Evolutionary conservation across 345 rosid genomes (phyloP).

Genomic region (Clausena lansium): DNA sequence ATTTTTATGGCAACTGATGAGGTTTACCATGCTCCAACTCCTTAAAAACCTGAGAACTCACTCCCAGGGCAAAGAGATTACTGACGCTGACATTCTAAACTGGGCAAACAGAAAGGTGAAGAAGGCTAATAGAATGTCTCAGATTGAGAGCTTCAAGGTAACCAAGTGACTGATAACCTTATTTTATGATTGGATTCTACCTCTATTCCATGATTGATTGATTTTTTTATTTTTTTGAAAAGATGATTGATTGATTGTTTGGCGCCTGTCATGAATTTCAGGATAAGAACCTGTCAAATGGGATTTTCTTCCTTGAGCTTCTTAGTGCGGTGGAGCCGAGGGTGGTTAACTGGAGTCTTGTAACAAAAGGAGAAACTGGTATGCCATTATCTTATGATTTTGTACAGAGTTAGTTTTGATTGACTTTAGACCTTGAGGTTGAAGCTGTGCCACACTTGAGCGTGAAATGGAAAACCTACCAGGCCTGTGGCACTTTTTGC

Average conservation of each 20-base stretch:
- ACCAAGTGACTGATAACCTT: slow-evolving; percentile 6
- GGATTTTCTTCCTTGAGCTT: slow-evolving; percentile 90
- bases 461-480: not conserved
- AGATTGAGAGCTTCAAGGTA: slow-evolving; percentile 94
- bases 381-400: slow-evolving; percentile 4
- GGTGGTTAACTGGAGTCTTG: slow-evolving; percentile 90
- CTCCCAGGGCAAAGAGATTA: slow-evolving; percentile 91
- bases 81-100: slow-evolving; percentile 75
- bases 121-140: slow-evolving; percentile 62
- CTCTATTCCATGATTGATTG: not conserved
- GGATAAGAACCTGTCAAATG: slow-evolving; percentile 80
- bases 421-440: not conserved
- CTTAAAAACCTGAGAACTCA: slow-evolving; percentile 83
- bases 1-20: slow-evolving; percentile 93
- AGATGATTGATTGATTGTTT: slow-evolving; percentile 9
- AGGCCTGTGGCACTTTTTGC: not conserved
- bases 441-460: not conserved
- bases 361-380: slow-evolving; percentile 84
- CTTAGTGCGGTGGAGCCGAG: slow-evolving; percentile 88
- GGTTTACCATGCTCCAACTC: slow-evolving; percentile 94
- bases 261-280: slow-evolving; percentile 22
- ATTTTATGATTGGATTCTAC: not conserved
- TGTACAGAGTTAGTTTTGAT: not conserved
- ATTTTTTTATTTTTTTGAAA: no score
- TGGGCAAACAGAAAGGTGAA: slow-evolving; percentile 95